Percentiles rank a stretch among this genome's conserved stretches.
Conservation (phyloP, 768 basidiomycete species). For the Punctularia strigosozonata region DNA sequence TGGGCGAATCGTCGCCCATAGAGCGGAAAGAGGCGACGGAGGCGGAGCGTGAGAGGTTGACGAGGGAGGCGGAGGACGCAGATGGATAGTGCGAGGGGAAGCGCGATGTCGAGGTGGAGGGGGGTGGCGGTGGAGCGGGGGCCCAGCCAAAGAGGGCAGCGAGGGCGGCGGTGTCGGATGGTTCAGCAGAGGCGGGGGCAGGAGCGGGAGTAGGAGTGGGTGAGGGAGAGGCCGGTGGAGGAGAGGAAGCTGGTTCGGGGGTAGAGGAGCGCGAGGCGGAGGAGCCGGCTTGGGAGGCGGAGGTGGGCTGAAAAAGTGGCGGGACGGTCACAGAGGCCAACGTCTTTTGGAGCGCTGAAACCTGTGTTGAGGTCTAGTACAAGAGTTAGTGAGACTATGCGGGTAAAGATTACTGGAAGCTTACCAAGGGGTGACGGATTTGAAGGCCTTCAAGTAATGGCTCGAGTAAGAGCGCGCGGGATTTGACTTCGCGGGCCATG, state of each 20-base stretch:
- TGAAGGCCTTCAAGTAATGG: constrained; percentile 38
- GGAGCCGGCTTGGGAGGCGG: constrained; percentile 3
- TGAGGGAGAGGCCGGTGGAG: not conserved
- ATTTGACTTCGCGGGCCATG: constrained; percentile 51
- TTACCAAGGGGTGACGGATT: constrained; percentile 66
- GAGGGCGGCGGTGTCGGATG: constrained; percentile 27
- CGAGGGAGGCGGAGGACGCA: not conserved
- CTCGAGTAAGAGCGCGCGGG: constrained; percentile 40
- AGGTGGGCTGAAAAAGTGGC: constrained; percentile 4
- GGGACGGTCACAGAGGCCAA: constrained; percentile 19
- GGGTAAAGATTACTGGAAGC: constrained; percentile 8
- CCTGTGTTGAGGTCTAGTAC: constrained; percentile 43
- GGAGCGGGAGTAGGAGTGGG: not conserved
- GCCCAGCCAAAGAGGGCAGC: constrained; percentile 40
- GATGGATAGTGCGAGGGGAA: constrained; percentile 7
- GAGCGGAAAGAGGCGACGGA: constrained; percentile 17
- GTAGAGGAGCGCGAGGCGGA: constrained; percentile 2
- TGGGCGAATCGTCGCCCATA: constrained; percentile 12
- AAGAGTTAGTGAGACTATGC: constrained; percentile 1
- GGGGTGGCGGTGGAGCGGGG: constrained; percentile 18
- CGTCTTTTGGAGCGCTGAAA: constrained; percentile 37
- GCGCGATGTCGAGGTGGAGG: constrained; percentile 3
- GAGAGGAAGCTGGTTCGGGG: not conserved
- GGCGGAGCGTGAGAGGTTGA: constrained; percentile 13
- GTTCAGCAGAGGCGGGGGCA: constrained; percentile 7